A percentile compares a stretch with the other conserved stretches of the same genome.
These are phyloP conservation scores for Sanghuangporus weigelae DNA, from an alignment of 1,284 basidiomycete genomes.

Conservation along the genomic window DNA sequence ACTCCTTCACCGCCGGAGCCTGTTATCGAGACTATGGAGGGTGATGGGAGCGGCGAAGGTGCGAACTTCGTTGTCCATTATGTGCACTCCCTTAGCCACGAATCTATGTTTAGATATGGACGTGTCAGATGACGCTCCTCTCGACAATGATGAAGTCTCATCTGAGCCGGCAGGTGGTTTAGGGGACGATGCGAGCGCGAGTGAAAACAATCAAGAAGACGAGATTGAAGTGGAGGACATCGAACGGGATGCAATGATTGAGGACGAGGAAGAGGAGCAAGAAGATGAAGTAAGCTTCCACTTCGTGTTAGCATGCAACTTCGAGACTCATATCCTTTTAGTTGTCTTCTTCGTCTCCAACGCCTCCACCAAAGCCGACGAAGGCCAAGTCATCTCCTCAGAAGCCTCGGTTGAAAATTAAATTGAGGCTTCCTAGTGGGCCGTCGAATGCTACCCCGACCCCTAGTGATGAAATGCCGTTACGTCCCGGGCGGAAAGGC, in stretches of 20 bases:
- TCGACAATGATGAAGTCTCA: constrained; percentile 3
- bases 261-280: constrained; percentile 28
- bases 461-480: constrained; percentile 28
- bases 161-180: constrained; percentile 24
- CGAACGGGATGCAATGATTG: constrained; percentile 26
- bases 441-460: constrained; percentile 35
- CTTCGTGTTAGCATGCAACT: background rate
- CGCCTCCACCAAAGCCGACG: constrained; percentile 11
- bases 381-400: constrained; percentile 19
- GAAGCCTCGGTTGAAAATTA: constrained; percentile 53
- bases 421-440: constrained; percentile 50
- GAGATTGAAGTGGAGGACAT: constrained; percentile 27
- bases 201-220: constrained; percentile 30
- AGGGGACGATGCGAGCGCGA: constrained; percentile 29
- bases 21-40: constrained; percentile 10
- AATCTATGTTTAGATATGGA: constrained; percentile 13
- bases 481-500: constrained; percentile 23
- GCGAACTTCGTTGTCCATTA: background rate
- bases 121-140: constrained; percentile 9
- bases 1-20: background rate
- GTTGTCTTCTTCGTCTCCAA: constrained; percentile 7
- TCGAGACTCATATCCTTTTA: constrained; percentile 4
- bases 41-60: constrained; percentile 14
- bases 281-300: constrained; percentile 20
- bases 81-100: background rate